Conservation (phyloP, 192 early-diverging fungal species). For the Cladochytrium replicatum region DNA sequence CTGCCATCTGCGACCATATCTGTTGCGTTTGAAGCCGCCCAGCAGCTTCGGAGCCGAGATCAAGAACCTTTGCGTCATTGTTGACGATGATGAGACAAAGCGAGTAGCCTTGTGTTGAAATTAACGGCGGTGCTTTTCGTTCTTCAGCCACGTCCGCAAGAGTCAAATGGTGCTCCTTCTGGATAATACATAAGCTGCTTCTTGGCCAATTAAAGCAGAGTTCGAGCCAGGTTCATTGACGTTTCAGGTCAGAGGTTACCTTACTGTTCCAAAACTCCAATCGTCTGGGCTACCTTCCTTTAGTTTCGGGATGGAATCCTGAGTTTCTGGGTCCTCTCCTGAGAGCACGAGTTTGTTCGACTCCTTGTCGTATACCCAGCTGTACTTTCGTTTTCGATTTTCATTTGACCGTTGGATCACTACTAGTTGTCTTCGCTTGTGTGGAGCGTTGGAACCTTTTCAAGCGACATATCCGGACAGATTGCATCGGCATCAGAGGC, state of each 20-base stretch:
- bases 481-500: too few relatives aligned
- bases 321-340: too few relatives aligned
- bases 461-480: conserved; percentile 53
- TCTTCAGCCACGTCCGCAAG: conserved; percentile 27
- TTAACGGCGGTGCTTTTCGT: conserved; percentile 47
- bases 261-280: conserved; percentile 23
- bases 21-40: conserved; percentile 26
- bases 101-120: conserved; percentile 52
- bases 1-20: conserved; percentile 34
- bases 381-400: conserved; percentile 54
- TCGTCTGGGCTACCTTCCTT: conserved; percentile 1
- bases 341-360: conserved; percentile 18
- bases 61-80: conserved; percentile 12
- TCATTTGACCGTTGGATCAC: conserved; percentile 52
- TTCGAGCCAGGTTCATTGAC: too few relatives aligned
- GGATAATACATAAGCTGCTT: conserved; percentile 67
- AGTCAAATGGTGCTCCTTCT: conserved; percentile 35
- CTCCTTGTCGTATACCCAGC: conserved; percentile 60
- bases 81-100: conserved; percentile 31
- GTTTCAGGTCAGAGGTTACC: too few relatives aligned
- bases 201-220: conserved; percentile 33
- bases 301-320: not conserved
- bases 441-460: conserved; percentile 61
- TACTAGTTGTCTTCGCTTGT: conserved; percentile 78
- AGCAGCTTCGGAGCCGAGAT: conserved; percentile 3